Conservation (phyloP, 345 rosid genomes). For the Hibiscus mutabilis region DNA sequence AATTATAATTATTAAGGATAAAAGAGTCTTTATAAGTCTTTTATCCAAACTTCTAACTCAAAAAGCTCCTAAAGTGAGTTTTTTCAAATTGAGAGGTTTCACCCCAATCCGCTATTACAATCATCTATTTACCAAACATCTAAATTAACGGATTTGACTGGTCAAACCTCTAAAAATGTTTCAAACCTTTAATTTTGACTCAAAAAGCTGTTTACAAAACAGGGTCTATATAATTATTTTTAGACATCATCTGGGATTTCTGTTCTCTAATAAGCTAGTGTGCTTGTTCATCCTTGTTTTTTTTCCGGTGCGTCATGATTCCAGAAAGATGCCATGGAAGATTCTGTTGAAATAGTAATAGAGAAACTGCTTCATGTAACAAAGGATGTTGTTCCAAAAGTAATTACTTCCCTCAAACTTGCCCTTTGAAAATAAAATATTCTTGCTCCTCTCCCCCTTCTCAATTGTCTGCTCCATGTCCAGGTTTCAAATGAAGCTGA, state of each 20-base stretch:
- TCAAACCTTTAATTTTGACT: too few relatives aligned
- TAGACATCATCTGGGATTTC: background rate
- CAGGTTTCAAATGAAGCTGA: slow-evolving; percentile 94
- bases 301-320: slow-evolving; percentile 16
- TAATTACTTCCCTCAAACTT: slow-evolving; percentile 22
- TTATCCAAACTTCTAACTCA: too few relatives aligned
- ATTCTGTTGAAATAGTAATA: slow-evolving; percentile 83
- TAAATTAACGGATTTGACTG: too few relatives aligned
- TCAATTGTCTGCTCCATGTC: slow-evolving; percentile 10
- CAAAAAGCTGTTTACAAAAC: too few relatives aligned
- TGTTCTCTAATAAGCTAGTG: background rate
- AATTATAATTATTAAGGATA: too few relatives aligned
- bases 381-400: slow-evolving; percentile 72
- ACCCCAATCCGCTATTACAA: too few relatives aligned
- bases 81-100: too few relatives aligned
- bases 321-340: slow-evolving; percentile 87
- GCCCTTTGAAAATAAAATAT: slow-evolving; percentile 2
- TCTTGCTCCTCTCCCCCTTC: slow-evolving; percentile 7
- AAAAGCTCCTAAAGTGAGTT: too few relatives aligned
- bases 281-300: background rate
- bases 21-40: too few relatives aligned
- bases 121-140: too few relatives aligned
- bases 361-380: slow-evolving; percentile 90
- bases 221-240: slow-evolving; percentile 4
- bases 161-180: too few relatives aligned